Base-by-base conservation (phyloP, 1,284 basidiomycete species). In the Gomphus bonarii region DNA sequence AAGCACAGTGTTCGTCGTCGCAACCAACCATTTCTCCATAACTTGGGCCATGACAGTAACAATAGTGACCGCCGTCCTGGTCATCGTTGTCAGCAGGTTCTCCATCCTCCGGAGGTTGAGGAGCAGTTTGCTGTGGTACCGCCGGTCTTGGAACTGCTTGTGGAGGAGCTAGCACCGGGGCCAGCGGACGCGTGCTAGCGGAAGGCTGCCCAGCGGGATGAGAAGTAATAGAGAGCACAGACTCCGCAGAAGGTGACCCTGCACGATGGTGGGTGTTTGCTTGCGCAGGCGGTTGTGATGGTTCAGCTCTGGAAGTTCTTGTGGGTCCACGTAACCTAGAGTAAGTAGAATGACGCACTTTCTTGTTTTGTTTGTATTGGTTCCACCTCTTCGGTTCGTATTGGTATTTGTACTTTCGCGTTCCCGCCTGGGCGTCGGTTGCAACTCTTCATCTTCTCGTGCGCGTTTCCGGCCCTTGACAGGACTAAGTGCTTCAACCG, bases 11-110 rank as follows among this genome's bases (percentile, higher is more conserved):
- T n/a, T 78, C 75, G 64, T 88, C 88, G 70, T 99, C 95, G 69
- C 95, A 99, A 3, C 85, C 95, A 65, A 99, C 94, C 95, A 99
- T 99, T 72, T 95, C 90, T 31, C 95, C 94, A 65, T 88, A 95
- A 66, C 90, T 92, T 57, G 86, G 78, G 25, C 86, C 79, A 61
- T 91, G 79, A 69, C 95, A 98, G 73, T 87, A 82, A 70, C 95
- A 99, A 70, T 98, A 99, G 20, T 80, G 77, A 63, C 77, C 81
- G 58, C 80, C 78, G 62, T 90, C 84, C 36, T 61, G 63, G 20
- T 58, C 56, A 58, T 91, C 89, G 20, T 75, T 82, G 53, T 80
- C 81, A 14, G 73, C 81, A 22, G 77, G 72, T 11, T 72, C 78
- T 20, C 79, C 76, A 1, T 61, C 59, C 18, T 53, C 61, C 48